phyloP scores from a whole-genome alignment of 1,139 yeast species.

The Pichia sp. region DNA sequence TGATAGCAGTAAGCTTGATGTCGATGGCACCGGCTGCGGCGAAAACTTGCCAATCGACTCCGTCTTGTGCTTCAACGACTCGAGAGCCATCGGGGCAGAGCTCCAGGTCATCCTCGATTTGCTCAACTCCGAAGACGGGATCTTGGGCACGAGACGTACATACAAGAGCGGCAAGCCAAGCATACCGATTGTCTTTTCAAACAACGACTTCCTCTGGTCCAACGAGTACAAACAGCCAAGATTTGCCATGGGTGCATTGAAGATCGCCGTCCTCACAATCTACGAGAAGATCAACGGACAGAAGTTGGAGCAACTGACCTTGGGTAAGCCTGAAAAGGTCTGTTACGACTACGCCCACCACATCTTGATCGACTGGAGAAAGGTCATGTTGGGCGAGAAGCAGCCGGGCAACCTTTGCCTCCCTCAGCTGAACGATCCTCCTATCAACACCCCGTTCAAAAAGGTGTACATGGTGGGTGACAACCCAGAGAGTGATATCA shows the following conservation, averaged over 20 bases:
- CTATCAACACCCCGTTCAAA: conserved; percentile 42
- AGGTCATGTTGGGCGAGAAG: conserved; percentile 32
- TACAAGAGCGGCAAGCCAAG: conserved; percentile 43
- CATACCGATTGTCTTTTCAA: conserved; percentile 79
- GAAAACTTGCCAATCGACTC: conserved; percentile 59
- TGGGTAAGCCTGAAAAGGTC: conserved; percentile 80
- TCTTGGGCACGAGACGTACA: conserved; percentile 56
- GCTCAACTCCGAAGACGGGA: conserved; percentile 60
- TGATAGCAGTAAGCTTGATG: conserved; percentile 23
- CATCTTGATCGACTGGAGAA: conserved; percentile 58
- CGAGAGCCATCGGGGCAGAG: conserved; percentile 87
- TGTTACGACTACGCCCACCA: conserved; percentile 85
- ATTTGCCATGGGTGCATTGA: conserved; percentile 90
- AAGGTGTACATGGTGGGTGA: conserved; percentile 92
- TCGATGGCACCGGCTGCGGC: conserved; percentile 29
- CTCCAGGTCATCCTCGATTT: conserved; percentile 73
- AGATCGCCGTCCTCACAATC: conserved; percentile 59
- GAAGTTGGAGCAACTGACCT: conserved; percentile 50
- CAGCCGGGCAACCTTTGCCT: conserved; percentile 30
- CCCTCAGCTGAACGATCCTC: conserved; percentile 38
- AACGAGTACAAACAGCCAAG: conserved; percentile 76
- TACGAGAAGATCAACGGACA: conserved; percentile 52
- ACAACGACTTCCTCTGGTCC: conserved; percentile 88
- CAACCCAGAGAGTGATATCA: conserved; percentile 87
- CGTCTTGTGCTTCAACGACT: conserved; percentile 82